phyloP scores from a whole-genome alignment of 805 yeast genomes.

The Barnettozyma sp. region DNA sequence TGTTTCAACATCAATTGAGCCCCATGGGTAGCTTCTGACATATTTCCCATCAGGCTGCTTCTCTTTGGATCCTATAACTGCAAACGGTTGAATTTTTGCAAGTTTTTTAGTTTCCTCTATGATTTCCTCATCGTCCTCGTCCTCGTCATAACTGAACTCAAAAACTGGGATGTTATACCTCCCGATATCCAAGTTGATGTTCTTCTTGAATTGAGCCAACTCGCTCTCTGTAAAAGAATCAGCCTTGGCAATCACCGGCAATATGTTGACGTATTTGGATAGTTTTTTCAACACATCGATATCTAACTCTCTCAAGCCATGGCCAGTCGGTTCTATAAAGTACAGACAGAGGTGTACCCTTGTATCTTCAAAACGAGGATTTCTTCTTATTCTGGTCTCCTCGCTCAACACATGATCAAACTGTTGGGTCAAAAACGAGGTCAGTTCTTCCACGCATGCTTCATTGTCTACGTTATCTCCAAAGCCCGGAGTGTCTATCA shows the following conservation, averaged over 20 bases:
- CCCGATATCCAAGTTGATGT: slow-evolving; percentile 55
- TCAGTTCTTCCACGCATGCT: slow-evolving; percentile 59
- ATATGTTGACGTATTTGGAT: slow-evolving; percentile 64
- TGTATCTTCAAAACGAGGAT: slow-evolving; percentile 73
- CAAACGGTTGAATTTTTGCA: slow-evolving; percentile 66
- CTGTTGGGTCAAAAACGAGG: slow-evolving; percentile 64
- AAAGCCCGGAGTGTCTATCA: slow-evolving; percentile 74
- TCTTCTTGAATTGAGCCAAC: slow-evolving; percentile 50
- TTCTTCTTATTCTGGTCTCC: slow-evolving; percentile 80
- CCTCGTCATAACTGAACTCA: slow-evolving; percentile 65
- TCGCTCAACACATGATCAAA: slow-evolving; percentile 76
- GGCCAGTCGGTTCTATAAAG: slow-evolving; percentile 71
- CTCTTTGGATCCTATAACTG: slow-evolving; percentile 60
- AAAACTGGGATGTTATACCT: slow-evolving; percentile 65
- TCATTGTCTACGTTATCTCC: slow-evolving; percentile 66
- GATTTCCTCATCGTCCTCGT: slow-evolving; percentile 63
- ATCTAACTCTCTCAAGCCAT: slow-evolving; percentile 70
- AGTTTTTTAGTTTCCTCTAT: slow-evolving; percentile 61
- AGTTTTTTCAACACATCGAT: slow-evolving; percentile 63
- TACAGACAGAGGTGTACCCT: slow-evolving; percentile 70
- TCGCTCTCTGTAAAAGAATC: slow-evolving; percentile 64
- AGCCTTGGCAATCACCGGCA: slow-evolving; percentile 65
- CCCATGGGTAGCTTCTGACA: slow-evolving; percentile 76
- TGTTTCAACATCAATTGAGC: slow-evolving; percentile 44
- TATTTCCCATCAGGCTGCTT: slow-evolving; percentile 45